These are phyloP conservation scores for Chrysoporthe deuterocubensis DNA, from an alignment of 2,329 filamentous ascomycete species.

Conservation along the genomic window DNA sequence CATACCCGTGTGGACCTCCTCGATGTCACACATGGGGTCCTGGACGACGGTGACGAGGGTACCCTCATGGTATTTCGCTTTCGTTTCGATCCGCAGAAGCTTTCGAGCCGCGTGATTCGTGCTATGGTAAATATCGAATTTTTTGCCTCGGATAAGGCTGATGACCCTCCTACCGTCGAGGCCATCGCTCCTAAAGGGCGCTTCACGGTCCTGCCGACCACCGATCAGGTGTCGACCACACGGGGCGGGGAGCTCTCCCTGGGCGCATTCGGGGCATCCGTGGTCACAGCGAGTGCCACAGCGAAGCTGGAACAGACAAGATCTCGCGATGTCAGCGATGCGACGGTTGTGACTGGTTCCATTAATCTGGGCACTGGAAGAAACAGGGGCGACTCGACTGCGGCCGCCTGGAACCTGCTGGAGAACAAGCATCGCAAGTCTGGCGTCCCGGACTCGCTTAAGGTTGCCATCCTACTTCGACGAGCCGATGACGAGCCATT, in stretches of 20 bases:
- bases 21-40: conserved; percentile 1
- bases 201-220: neutral
- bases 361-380: conserved; percentile 4
- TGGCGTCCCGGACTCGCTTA: neutral
- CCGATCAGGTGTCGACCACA: neutral
- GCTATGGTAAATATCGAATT: conserved; percentile 8
- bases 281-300: neutral
- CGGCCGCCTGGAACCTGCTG: conserved; percentile 1
- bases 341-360: neutral
- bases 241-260: neutral
- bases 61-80: conserved; percentile 11
- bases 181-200: conserved; percentile 1
- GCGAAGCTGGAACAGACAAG: conserved; percentile 2
- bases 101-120: conserved; percentile 4
- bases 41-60: conserved; percentile 3
- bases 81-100: conserved; percentile 9
- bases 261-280: neutral
- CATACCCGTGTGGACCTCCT: conserved; percentile 5
- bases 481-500: neutral
- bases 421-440: conserved; percentile 10
- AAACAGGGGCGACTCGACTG: conserved; percentile 15
- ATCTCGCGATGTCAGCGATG: conserved; percentile 3
- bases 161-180: neutral
- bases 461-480: conserved; percentile 6
- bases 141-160: neutral